phyloP scores from a whole-genome alignment of 306 rosid species.

The Arachis hypogaea region DNA sequence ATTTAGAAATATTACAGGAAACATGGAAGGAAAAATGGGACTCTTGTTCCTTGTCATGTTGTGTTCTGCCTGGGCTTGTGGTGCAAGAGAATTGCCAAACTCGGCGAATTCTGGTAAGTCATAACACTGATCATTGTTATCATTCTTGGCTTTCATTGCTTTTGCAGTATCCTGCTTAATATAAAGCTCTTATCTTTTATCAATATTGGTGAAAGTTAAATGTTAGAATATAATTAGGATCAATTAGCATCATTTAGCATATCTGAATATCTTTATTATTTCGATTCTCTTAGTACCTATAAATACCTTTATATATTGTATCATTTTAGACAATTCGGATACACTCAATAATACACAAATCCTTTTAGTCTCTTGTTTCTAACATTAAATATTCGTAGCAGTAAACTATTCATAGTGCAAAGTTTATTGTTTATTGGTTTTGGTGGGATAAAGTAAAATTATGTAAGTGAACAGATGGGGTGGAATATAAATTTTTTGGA shows the following conservation, averaged over 20 bases:
- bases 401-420: neutral
- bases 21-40: slow-evolving; percentile 59
- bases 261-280: too few species aligned
- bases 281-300: too few species aligned
- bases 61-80: slow-evolving; percentile 62
- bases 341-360: too few species aligned
- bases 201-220: neutral
- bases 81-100: slow-evolving; percentile 48
- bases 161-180: slow-evolving; percentile 15
- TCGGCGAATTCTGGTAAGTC: slow-evolving; percentile 24
- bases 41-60: slow-evolving; percentile 56
- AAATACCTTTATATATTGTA: too few species aligned
- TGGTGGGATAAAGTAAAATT: neutral
- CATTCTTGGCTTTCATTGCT: slow-evolving; percentile 3
- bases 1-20: slow-evolving; percentile 25
- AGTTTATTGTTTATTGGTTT: slow-evolving; percentile 13
- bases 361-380: too few species aligned
- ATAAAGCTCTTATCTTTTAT: slow-evolving; percentile 17
- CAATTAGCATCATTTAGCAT: too few species aligned
- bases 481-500: slow-evolving; percentile 1
- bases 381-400: neutral
- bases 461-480: neutral
- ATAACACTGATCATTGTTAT: slow-evolving; percentile 12
- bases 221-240: too few species aligned
- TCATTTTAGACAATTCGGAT: too few species aligned